A percentile compares a stretch with the other conserved stretches of the same genome.
Evolutionary conservation across 2,329 filamentous ascomycete species (phyloP).

Genomic region (Penicillium brasilianum): DNA sequence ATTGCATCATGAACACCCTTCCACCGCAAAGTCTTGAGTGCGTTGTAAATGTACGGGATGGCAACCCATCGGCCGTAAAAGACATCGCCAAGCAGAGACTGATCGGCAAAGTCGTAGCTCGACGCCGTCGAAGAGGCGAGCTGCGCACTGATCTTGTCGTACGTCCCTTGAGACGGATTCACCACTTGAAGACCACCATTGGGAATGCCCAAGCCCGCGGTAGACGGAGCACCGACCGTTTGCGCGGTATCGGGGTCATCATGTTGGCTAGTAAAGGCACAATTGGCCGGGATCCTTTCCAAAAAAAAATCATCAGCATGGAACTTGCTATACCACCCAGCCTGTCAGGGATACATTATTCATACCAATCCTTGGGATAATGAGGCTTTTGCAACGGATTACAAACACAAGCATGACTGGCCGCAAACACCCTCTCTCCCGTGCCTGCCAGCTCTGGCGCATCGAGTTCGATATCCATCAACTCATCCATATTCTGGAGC

Average conservation of each 20-base stretch:
- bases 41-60: constrained; percentile 66
- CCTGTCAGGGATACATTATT: not conserved
- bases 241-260: constrained; percentile 51
- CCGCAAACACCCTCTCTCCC: constrained; percentile 75
- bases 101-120: constrained; percentile 59
- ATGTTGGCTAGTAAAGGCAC: constrained; percentile 65
- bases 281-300: constrained; percentile 56
- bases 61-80: constrained; percentile 64
- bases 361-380: constrained; percentile 75
- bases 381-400: constrained; percentile 79
- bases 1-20: constrained; percentile 62
- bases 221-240: constrained; percentile 54
- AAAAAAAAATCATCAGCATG: not conserved
- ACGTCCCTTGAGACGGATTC: constrained; percentile 60
- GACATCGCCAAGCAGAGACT: constrained; percentile 56
- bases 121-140: constrained; percentile 53
- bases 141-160: constrained; percentile 57
- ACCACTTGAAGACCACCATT: constrained; percentile 67
- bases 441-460: constrained; percentile 54
- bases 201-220: constrained; percentile 60
- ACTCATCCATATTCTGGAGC: constrained; percentile 83
- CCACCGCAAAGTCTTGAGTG: constrained; percentile 63
- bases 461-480: constrained; percentile 83
- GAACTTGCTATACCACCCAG: not conserved
- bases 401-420: constrained; percentile 83